Evolutionary conservation across 495 filamentous ascomycete species (phyloP), one percentile per base, ranked within the genome.

Genomic region (Amorphotheca resinae): DNA sequence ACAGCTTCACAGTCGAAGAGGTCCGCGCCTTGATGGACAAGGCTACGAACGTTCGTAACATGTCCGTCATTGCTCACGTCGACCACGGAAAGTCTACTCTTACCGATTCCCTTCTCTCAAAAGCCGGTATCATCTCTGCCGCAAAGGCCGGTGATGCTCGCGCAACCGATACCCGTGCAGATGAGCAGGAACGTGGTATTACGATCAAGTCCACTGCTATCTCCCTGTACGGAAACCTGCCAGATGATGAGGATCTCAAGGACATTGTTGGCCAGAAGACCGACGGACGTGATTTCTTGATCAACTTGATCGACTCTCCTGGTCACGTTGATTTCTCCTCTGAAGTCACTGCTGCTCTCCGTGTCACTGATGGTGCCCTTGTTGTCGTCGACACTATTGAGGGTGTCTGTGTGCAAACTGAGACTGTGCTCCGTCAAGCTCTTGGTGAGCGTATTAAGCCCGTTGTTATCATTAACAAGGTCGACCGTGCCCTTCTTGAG

Each of bases 311-410:
- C 69, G 91, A 99, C 66, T 99, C 91, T 22, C 91, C 91, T 49
- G 91, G 91, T 73, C 91, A 99, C 87, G 91, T 99, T 66, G 91
- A 99, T 72, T 99, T 99, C 82, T 99, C 91, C 17, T 99, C 91
- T 51, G 91, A 99, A 67, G 91, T 99, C 62, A 99, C 91, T 59
- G 91, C 91, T 64, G 91, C 91, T 61, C 88, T 99, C 58, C 91
- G 91, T 84, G 91, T 99, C 69, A 99, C 91, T 55, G 91, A 99
- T 60, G 91, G 91, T 82, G 91, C 91, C 52, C 82, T 99, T 49
- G 91, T 99, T 62, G 91, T 99, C 63, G 91, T 99, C 73, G 91
- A 99, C 70, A 95, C 89, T 69, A 82, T 99, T 58, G 91, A 94
- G 65, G 91, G 91, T 82, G 93, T 96, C 56, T 99, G 84, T 64